A percentile compares a stretch with the other conserved stretches of the same genome.
These are phyloP conservation scores for Crithidia fasciculata DNA, from an alignment of 208 protist species.

Conservation along the genomic window DNA sequence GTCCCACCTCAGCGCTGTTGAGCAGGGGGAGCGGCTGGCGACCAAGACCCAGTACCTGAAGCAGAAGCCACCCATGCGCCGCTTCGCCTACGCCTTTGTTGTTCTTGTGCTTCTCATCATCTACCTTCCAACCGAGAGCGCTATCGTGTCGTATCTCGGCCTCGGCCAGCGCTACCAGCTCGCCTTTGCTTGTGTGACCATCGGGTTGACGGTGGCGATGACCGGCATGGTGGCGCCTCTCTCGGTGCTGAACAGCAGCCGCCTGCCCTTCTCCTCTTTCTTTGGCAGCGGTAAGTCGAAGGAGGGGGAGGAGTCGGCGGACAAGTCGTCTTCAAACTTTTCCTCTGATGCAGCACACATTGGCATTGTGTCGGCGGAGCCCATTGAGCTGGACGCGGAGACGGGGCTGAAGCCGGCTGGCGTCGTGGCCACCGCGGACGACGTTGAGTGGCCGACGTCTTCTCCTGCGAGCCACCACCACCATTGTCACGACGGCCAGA, in stretches of 20 bases:
- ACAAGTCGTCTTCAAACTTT: not conserved
- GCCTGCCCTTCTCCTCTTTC: constrained; percentile 7
- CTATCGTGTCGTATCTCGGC: constrained; percentile 44
- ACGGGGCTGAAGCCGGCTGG: not conserved
- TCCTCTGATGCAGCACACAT: not conserved
- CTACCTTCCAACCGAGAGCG: constrained; percentile 60
- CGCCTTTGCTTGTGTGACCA: constrained; percentile 48
- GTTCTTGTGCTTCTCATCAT: constrained; percentile 59
- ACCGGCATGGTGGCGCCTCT: constrained; percentile 34
- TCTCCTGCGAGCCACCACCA: not conserved
- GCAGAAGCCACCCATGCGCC: constrained; percentile 59
- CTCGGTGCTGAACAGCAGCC: constrained; percentile 15
- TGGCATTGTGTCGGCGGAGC: not conserved
- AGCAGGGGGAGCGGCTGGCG: constrained; percentile 24
- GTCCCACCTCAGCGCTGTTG: constrained; percentile 28
- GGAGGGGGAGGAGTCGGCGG: not conserved
- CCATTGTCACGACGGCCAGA: too few species aligned
- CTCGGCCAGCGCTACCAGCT: constrained; percentile 5
- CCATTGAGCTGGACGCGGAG: not conserved
- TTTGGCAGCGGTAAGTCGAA: not conserved
- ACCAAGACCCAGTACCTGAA: constrained; percentile 42
- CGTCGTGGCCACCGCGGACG: not conserved
- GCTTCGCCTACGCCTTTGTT: constrained; percentile 56
- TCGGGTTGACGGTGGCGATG: constrained; percentile 26
- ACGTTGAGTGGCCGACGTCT: not conserved